Evolutionary conservation across 2,329 filamentous ascomycete species (phyloP), one percentile per base, ranked within the genome.

Genomic region (Clonostachys sp.): DNA sequence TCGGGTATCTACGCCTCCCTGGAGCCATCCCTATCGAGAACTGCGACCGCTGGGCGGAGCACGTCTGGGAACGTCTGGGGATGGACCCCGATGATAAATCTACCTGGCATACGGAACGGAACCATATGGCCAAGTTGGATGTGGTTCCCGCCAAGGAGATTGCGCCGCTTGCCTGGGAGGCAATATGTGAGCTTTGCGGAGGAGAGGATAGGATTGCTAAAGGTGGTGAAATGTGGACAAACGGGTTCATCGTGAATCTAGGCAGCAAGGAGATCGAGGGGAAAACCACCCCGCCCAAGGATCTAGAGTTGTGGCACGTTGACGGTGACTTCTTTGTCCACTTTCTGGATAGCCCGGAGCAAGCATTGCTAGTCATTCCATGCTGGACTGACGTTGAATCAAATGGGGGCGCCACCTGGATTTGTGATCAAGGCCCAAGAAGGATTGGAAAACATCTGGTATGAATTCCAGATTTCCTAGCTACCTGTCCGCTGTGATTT

Each of bases 291-390:
- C 63, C 71, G 35, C 81, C 81, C 0, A 68, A 74, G 45, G 72
- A 80, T 1, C 65, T 86, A 18, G 57, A 69, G 8, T 70, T 70
- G 18, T 88, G 84, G 84, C 84, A 87, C 61, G 81, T 85, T 16
- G 84, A 87, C 62, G 84, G 84, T 6, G 84, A 88, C 54, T 87
- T 86, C 62, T 88, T 88, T 60, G 73, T 84, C 6, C 84, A 88
- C 66, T 89, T 83, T 54, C 75, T 89, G 35, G 84, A 88, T 59
- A 84, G 78, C 17, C 80, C 80, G 1, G 85, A 89, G 65, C 85
- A 89, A 61, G 85, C 73, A 0, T 64, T 88, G 13, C 70, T 88
- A 1, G 81, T 87, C 12, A 86, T 86, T 39, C 84, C 84, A 2
- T 62, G 87, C 6, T 88, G 84, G 66, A 81, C 74, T 1, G 83